A percentile compares a stretch with the other conserved stretches of the same genome.
phyloP scores from a whole-genome alignment of 2,329 filamentous ascomycete genomes.

The Trichoderma hamatum region DNA sequence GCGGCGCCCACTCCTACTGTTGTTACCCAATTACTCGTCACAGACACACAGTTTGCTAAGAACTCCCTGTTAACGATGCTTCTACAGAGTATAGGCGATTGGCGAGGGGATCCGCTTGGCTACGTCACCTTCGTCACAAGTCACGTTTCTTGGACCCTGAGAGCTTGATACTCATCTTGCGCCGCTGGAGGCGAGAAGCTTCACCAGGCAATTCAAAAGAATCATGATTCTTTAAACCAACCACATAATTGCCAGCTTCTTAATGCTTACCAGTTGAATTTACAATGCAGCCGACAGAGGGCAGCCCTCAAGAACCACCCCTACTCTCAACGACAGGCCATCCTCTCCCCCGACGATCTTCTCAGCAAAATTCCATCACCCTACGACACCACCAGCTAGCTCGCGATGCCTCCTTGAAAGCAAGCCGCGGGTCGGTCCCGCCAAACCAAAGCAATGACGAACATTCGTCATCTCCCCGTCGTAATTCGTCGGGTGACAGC shows the following conservation, averaged over 20 bases:
- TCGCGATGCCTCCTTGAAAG: conserved; percentile 45
- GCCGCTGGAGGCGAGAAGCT: background rate
- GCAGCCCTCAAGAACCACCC: conserved; percentile 33
- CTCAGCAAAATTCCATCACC: conserved; percentile 52
- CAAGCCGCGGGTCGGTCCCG: conserved; percentile 34
- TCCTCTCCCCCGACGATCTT: conserved; percentile 49
- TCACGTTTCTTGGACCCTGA: conserved; percentile 17
- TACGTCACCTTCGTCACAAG: conserved; percentile 24
- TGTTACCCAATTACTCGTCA: background rate
- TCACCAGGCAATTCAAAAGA: background rate
- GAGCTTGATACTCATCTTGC: background rate
- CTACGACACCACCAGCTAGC: conserved; percentile 51
- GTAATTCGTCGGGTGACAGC: conserved; percentile 54
- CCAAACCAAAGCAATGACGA: conserved; percentile 29
- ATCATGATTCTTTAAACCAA: background rate
- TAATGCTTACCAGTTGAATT: background rate
- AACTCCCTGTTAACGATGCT: conserved; percentile 11
- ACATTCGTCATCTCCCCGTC: conserved; percentile 33
- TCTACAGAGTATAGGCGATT: conserved; percentile 14
- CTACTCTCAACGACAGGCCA: conserved; percentile 40
- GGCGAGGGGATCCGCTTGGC: conserved; percentile 7
- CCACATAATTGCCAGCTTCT: background rate
- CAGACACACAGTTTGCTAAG: background rate
- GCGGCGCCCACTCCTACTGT: conserved; percentile 33
- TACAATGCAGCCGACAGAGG: conserved; percentile 39